Evolutionary conservation across 306 rosid genomes (phyloP).

Genomic region (Prunus dulcis): DNA sequence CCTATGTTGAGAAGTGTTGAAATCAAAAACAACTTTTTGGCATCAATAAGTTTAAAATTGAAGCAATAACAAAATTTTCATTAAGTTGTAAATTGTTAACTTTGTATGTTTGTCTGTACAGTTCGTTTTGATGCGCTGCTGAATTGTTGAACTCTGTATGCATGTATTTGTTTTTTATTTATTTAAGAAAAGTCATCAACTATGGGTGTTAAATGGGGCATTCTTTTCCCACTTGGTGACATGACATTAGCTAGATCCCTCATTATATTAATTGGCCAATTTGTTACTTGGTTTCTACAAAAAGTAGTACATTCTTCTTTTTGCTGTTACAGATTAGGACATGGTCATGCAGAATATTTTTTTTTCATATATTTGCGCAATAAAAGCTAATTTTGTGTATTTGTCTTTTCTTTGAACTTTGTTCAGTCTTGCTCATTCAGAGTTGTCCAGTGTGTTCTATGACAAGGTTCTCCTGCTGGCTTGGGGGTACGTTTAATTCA

Average conservation of each 20-base stretch:
- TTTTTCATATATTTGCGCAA: background rate
- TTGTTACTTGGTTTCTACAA: background rate
- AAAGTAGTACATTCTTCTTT: background rate
- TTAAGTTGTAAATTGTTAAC: background rate
- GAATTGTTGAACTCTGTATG: background rate
- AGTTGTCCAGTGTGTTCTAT: conserved; percentile 83
- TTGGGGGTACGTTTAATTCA: conserved; percentile 45
- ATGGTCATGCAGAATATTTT: background rate
- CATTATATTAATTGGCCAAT: background rate
- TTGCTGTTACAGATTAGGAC: background rate
- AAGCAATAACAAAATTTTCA: background rate
- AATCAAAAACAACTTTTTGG: background rate
- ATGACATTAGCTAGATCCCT: background rate
- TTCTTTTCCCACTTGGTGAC: background rate
- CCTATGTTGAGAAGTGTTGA: background rate
- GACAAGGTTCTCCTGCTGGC: conserved; percentile 75
- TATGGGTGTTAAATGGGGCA: background rate
- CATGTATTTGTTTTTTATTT: background rate
- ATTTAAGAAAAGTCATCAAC: background rate
- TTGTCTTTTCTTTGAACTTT: conserved; percentile 19
- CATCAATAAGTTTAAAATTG: background rate
- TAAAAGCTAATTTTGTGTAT: conserved; percentile 1
- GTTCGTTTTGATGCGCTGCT: background rate
- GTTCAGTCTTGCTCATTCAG: conserved; percentile 88
- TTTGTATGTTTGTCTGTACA: background rate